These are phyloP conservation scores for Purpureocillium takamizusanense DNA, from an alignment of 2,329 filamentous ascomycete genomes.

Conservation along the genomic window DNA sequence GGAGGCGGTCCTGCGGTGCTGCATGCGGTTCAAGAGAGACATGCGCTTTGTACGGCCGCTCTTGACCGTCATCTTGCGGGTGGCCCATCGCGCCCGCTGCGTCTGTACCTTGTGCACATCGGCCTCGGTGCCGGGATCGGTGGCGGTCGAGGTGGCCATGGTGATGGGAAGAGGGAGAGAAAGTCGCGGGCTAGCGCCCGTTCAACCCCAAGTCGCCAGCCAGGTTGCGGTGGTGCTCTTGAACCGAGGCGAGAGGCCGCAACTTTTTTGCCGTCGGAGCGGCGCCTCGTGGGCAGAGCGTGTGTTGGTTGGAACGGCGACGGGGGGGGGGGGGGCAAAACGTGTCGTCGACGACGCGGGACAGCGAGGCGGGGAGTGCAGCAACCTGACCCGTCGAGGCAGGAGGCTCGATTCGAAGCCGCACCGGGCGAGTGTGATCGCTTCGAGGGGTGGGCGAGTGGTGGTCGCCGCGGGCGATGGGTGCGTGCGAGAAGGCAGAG, in stretches of 20 bases:
- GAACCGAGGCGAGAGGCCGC: neutral
- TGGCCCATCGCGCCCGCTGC: conserved; percentile 89
- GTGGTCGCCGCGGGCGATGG: no score
- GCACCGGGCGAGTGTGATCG: no score
- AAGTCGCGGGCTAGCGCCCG: conserved; percentile 29
- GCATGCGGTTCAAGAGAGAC: conserved; percentile 70
- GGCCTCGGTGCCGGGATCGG: conserved; percentile 17
- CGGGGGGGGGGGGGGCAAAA: neutral
- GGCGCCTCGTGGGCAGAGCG: no score
- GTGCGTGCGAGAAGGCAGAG: no score
- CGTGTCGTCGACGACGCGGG: neutral
- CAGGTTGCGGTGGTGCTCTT: conserved; percentile 16
- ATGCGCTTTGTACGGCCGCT: conserved; percentile 71
- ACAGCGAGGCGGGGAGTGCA: no score
- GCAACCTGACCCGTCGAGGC: no score
- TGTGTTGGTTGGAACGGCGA: no score
- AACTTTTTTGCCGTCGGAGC: no score
- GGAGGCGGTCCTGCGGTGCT: conserved; percentile 51
- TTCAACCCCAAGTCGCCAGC: conserved; percentile 26
- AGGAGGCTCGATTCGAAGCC: no score
- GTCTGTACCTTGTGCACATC: conserved; percentile 26
- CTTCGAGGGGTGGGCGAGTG: no score
- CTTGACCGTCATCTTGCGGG: conserved; percentile 71
- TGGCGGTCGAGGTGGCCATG: conserved; percentile 21
- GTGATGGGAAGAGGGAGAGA: conserved; percentile 15